Percentiles rank a stretch among this genome's conserved stretches.
phyloP scores from a whole-genome alignment of 179 eudicot genomes.

The Spergularia azorica region DNA sequence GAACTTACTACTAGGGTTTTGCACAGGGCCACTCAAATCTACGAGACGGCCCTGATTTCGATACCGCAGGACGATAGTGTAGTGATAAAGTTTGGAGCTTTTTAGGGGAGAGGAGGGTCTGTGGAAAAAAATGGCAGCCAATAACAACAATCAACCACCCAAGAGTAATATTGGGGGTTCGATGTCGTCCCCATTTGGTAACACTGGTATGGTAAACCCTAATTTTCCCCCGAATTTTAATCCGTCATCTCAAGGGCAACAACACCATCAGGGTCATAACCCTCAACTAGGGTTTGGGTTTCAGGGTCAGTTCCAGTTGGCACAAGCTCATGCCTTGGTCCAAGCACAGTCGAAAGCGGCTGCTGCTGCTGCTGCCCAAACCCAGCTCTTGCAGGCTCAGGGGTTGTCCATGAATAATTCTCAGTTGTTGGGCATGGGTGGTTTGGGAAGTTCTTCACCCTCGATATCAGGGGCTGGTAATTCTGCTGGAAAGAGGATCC shows the following conservation, averaged over 20 bases:
- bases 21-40: too few relatives aligned
- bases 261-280: conserved; percentile 36
- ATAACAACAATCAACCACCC: conserved; percentile 43
- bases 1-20: too few relatives aligned
- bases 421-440: conserved; percentile 47
- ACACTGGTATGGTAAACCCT: conserved; percentile 49
- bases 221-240: conserved; percentile 53
- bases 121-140: conserved; percentile 31
- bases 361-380: conserved; percentile 36
- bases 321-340: conserved; percentile 38
- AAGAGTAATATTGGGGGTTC: conserved; percentile 47
- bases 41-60: background rate
- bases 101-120: background rate
- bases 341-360: conserved; percentile 51
- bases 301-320: conserved; percentile 60
- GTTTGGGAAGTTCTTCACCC: conserved; percentile 53
- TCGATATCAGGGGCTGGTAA: conserved; percentile 47
- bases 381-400: conserved; percentile 62
- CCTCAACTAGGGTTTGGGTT: conserved; percentile 55
- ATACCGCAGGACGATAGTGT: background rate
- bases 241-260: conserved; percentile 43
- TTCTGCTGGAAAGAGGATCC: conserved; percentile 45
- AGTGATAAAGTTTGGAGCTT: conserved; percentile 12
- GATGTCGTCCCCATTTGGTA: conserved; percentile 56
- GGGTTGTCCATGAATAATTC: conserved; percentile 48